Evolutionary conservation across 768 basidiomycete species (phyloP).

Genomic region (Serendipita vermifera): DNA sequence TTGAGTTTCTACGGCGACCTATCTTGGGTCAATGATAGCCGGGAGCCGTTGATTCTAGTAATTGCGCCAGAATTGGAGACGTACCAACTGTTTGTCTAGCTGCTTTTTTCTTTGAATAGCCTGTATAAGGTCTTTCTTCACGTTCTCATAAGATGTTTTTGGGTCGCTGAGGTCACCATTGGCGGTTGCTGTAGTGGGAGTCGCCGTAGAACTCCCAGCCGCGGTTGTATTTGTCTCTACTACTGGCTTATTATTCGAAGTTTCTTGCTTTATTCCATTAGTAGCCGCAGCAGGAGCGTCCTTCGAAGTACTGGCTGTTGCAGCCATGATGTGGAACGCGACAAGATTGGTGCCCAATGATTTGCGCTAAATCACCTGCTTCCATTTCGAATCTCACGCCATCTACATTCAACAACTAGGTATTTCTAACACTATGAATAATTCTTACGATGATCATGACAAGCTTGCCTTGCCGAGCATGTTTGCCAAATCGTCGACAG

Average conservation of each 20-base stretch:
- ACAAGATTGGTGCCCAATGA: too few species aligned
- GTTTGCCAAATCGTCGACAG: slow-evolving; percentile 49
- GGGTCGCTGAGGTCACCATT: slow-evolving; percentile 4
- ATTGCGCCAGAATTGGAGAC: slow-evolving; percentile 17
- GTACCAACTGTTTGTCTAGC: slow-evolving; percentile 64
- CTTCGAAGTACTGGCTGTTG: background rate
- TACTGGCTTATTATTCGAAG: too few species aligned
- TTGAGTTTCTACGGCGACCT: slow-evolving; percentile 68
- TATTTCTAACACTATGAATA: too few species aligned
- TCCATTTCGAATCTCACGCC: too few species aligned
- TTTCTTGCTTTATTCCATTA: too few species aligned
- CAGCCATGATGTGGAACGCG: background rate
- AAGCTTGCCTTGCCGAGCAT: slow-evolving; percentile 46
- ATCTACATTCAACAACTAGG: too few species aligned
- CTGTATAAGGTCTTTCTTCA: slow-evolving; percentile 61
- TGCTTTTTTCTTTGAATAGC: slow-evolving; percentile 63
- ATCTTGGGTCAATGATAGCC: background rate
- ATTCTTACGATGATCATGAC: too few species aligned
- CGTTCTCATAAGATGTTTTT: slow-evolving; percentile 39
- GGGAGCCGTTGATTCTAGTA: background rate
- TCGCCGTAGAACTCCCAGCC: too few species aligned
- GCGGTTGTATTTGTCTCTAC: background rate
- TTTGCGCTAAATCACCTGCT: too few species aligned
- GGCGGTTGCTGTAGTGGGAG: background rate
- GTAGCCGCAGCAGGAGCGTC: too few species aligned